A percentile compares a stretch with the other conserved stretches of the same genome.
phyloP scores from a whole-genome alignment of 768 basidiomycete genomes.

The Tylopilus plumbeoviolaceoides region DNA sequence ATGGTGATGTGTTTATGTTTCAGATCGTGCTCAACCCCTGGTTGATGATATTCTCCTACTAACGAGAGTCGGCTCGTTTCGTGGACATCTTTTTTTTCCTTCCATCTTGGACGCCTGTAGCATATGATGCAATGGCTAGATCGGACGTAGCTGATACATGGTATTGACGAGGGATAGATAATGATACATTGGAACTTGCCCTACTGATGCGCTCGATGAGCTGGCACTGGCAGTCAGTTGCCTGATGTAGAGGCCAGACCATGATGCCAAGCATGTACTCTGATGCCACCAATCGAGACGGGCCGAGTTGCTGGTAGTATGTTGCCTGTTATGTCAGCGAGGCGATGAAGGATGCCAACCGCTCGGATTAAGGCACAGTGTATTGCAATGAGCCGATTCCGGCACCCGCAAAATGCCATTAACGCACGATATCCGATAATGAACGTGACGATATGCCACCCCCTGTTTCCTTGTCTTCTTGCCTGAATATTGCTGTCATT shows the following conservation, averaged over 20 bases:
- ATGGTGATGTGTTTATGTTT: background rate
- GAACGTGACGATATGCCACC: background rate
- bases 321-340: too few relatives aligned
- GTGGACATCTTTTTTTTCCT: background rate
- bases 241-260: too few relatives aligned
- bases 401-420: background rate
- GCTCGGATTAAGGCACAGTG: background rate
- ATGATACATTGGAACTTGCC: too few relatives aligned
- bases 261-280: too few relatives aligned
- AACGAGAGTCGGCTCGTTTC: slow-evolving; percentile 1
- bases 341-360: background rate
- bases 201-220: too few relatives aligned
- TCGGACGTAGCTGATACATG: background rate
- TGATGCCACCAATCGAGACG: too few relatives aligned
- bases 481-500: too few relatives aligned
- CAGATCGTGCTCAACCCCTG: slow-evolving; percentile 84
- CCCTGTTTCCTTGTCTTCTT: too few relatives aligned
- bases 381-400: background rate
- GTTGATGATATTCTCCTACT: slow-evolving; percentile 79
- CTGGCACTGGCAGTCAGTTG: too few relatives aligned
- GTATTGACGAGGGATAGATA: too few relatives aligned
- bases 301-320: too few relatives aligned
- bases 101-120: background rate
- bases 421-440: background rate
- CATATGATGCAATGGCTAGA: too few relatives aligned